A percentile compares a stretch with the other conserved stretches of the same genome.
Evolutionary conservation across 2,329 filamentous ascomycete genomes (phyloP).

Genomic region (Tolypocladium paradoxum): DNA sequence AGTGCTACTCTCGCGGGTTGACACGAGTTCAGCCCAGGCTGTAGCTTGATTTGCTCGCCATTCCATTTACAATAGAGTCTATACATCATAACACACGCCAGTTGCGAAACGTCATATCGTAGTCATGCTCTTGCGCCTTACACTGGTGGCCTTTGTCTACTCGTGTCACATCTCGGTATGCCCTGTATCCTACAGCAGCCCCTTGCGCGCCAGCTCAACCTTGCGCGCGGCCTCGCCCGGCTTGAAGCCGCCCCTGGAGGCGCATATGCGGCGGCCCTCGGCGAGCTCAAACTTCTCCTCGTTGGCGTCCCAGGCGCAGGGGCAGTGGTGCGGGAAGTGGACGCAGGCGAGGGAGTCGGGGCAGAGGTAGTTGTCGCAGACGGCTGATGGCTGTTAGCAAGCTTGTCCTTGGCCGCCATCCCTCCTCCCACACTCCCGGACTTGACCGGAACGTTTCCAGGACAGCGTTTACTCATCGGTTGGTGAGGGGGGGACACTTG

Average conservation of each 20-base stretch:
- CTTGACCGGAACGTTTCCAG: neutral
- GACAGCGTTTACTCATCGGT: neutral
- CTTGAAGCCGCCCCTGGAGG: conserved; percentile 66
- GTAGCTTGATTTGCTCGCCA: neutral
- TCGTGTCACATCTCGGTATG: too few species aligned
- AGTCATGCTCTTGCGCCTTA: neutral
- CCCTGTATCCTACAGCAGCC: conserved; percentile 43
- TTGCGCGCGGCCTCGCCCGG: conserved; percentile 62
- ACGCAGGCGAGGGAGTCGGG: conserved; percentile 92
- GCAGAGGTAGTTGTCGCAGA: conserved; percentile 88
- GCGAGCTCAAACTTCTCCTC: conserved; percentile 70
- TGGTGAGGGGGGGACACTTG: neutral
- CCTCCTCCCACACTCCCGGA: neutral
- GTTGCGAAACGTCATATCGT: neutral
- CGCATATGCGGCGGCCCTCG: conserved; percentile 63
- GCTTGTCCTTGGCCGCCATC: neutral
- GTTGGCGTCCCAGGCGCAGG: conserved; percentile 67
- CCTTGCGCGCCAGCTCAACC: conserved; percentile 71
- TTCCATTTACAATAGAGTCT: neutral
- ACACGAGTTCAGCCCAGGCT: neutral
- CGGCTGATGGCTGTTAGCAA: conserved; percentile 38
- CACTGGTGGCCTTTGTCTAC: neutral
- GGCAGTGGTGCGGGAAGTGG: conserved; percentile 93
- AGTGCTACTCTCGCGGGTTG: neutral
- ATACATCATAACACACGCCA: neutral